Evolutionary conservation across 2,329 filamentous ascomycete genomes (phyloP).

Genomic region (Tolypocladium ophioglossoides): DNA sequence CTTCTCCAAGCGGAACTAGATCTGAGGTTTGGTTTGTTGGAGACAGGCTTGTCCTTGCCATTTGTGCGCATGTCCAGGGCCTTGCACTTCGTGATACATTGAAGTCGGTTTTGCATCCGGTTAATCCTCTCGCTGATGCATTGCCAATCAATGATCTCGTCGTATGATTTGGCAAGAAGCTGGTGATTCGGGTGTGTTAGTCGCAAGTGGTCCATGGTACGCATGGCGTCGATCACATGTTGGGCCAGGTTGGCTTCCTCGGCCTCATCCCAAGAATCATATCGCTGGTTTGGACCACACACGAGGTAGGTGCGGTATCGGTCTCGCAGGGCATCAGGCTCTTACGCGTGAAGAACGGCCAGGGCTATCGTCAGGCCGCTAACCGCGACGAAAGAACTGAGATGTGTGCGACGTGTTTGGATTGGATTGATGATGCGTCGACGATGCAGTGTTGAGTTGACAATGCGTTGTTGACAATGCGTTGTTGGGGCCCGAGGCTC

Average conservation of each 20-base stretch:
- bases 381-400: too few relatives aligned
- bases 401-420: too few relatives aligned
- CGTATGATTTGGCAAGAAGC: conserved; percentile 29
- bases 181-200: conserved; percentile 19
- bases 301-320: conserved; percentile 59
- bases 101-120: conserved; percentile 50
- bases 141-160: conserved; percentile 54
- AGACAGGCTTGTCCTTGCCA: conserved; percentile 21
- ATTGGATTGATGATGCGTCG: too few relatives aligned
- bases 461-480: too few relatives aligned
- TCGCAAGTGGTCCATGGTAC: conserved; percentile 30
- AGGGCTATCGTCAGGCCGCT: too few relatives aligned
- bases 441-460: too few relatives aligned
- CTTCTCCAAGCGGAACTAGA: conserved; percentile 31
- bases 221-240: conserved; percentile 42
- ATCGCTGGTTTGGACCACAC: conserved; percentile 41
- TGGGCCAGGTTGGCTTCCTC: conserved; percentile 46
- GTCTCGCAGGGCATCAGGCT: conserved; percentile 57
- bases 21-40: conserved; percentile 19
- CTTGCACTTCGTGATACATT: conserved; percentile 61
- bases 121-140: conserved; percentile 52
- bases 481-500: too few relatives aligned
- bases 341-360: too few relatives aligned
- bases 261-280: conserved; percentile 46
- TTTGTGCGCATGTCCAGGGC: conserved; percentile 24